Base-by-base conservation (phyloP, 2,329 filamentous ascomycete species). In the Aspergillus sp. region DNA sequence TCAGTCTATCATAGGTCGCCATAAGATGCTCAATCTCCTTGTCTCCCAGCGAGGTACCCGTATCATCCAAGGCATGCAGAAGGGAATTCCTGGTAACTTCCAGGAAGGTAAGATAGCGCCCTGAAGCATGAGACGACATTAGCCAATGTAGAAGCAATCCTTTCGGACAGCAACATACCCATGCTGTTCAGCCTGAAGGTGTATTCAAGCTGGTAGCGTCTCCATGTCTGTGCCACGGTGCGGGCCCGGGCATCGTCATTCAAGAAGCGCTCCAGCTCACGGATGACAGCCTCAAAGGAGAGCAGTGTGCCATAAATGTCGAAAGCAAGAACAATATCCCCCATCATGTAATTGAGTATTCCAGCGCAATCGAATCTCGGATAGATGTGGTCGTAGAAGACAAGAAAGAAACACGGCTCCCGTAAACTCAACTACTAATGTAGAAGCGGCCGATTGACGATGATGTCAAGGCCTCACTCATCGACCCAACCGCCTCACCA, bases 121-220 rank as follows among this genome's bases (percentile, higher is more conserved):
- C 88, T 90, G 66, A 6, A 42, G 21, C 17, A 44, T 57, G 6
- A 54, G 32, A 41, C 49, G 32, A 13, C 27, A 55, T 58, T 30
- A 57, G 30, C 55, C 58, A 57, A 52, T 32, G 32, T 30, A 44
- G 5, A 13, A 36, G 11, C 32, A 36, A 13, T 5, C 4, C 32
- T 10, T 39, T 51, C 54, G 44, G 13, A 48, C 17, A 11, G 1
- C 19, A 74, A 21, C 78, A 62, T 77, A 89, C 90, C 83, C 89
- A 92, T 92, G 80, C 86, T 88, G 69, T 88, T 92, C 64, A 89
- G 76, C 54, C 90, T 81, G 88, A 88, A 92, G 41, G 89, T 91
- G 68, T 92, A 93, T 74, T 92, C 90, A 8, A 92, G 79, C 73
- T 92, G 90, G 69, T 88, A 88, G 30, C 83, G 82, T 58, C 90